Evolutionary conservation across 208 protist species (phyloP).

Genomic region (Trypanosoma cruzi): DNA sequence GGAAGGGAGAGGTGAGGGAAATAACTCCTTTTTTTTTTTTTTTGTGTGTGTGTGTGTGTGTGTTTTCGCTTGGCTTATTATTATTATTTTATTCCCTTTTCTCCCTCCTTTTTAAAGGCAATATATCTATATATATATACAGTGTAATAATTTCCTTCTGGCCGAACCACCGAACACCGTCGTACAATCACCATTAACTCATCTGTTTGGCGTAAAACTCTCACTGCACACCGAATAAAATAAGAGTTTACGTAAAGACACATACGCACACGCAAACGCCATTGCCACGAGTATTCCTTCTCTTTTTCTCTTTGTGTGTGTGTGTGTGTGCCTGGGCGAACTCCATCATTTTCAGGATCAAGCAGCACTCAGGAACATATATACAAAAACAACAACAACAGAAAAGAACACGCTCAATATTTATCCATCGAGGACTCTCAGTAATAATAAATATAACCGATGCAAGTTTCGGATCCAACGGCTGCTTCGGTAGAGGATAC

Average conservation of each 20-base stretch:
- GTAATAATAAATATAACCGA: not conserved
- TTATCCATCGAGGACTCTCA: not conserved
- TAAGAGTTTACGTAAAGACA: not conserved
- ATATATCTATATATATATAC: conserved; percentile 28
- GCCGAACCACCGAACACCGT: no score
- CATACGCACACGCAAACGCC: not conserved
- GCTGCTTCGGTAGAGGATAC: conserved; percentile 5
- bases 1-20: not conserved
- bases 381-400: not conserved
- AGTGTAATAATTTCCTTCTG: no score
- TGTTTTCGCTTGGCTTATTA: no score
- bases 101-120: conserved; percentile 24
- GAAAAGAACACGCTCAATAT: not conserved
- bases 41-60: not conserved
- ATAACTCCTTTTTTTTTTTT: not conserved
- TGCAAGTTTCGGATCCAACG: conserved; percentile 18
- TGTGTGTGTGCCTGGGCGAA: no score
- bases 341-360: not conserved
- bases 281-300: conserved; percentile 8
- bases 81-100: conserved; percentile 9
- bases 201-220: not conserved
- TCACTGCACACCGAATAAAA: not conserved
- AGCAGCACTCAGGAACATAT: not conserved
- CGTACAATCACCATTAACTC: not conserved
- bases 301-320: conserved; percentile 15